Evolutionary conservation across 257 asterid genomes (phyloP), one percentile per base, ranked within the genome.

Genomic region (Fraxinus excelsior): DNA sequence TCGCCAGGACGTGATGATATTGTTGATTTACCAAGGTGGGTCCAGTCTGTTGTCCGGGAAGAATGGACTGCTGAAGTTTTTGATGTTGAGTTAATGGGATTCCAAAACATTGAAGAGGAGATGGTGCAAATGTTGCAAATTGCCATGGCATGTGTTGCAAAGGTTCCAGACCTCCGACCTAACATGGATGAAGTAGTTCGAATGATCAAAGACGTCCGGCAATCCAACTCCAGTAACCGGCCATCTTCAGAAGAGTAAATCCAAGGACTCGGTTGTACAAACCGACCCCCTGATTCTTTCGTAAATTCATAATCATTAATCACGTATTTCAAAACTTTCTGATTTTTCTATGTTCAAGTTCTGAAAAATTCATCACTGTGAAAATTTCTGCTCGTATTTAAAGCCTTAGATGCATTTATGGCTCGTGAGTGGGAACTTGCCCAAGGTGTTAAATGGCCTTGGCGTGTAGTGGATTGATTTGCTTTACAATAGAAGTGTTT

Each of bases 31-130:
- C 97, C 97, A 0, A 82, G 96, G 80, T 94, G 98, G 98, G 98
- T 94, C 23, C 99, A 91, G 78, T 94, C 99, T 12, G 99, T 94
- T 3, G 99, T 94, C 51, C 85, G 97, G 80, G 99, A 94, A 82
- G 99, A 94, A 77, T 94, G 97, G 99, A 94, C 99, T 14, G 96
- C 96, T 0, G 97, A 94, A 85, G 99, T 94, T 21, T 94, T 94
- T 42, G 99, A 94, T 32, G 93, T 90, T 4, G 97, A 92, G 83
- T 73, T 94, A 73, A 87, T 92, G 97, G 86, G 91, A 69, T 86
- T 84, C 28, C 96, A 89, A 38, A 90, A 92, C 79, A 91, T 92
- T 13, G 97, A 94, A 80, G 98, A 94, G 71, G 97, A 92, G 85
- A 89, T 94, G 97, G 97, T 94, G 78, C 97, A 94, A 83, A 92